phyloP scores from a whole-genome alignment of 345 rosid genomes.

The Hibiscus tridactylites region DNA sequence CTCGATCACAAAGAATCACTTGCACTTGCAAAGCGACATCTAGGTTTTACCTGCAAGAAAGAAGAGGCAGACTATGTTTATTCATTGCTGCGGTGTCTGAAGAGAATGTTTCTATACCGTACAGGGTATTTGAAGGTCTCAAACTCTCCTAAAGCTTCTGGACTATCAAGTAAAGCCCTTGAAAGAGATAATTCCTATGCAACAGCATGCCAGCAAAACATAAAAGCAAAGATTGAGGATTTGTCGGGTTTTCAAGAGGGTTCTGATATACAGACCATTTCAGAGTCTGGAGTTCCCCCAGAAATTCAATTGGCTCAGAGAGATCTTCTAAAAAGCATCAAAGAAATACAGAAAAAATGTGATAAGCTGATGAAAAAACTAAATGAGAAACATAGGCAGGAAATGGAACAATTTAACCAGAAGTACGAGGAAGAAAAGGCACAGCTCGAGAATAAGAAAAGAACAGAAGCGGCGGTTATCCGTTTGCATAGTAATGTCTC shows the following conservation, averaged over 20 bases:
- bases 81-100: constrained; percentile 48
- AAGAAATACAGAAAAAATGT: constrained; percentile 41
- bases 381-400: constrained; percentile 30
- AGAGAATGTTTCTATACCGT: constrained; percentile 41
- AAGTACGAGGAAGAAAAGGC: constrained; percentile 39
- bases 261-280: constrained; percentile 24
- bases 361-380: constrained; percentile 41
- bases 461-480: constrained; percentile 48
- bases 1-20: constrained; percentile 56
- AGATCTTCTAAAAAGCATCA: constrained; percentile 42
- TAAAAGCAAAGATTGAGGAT: constrained; percentile 19
- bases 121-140: constrained; percentile 22
- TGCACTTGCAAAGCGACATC: constrained; percentile 51
- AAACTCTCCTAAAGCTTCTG: constrained; percentile 24
- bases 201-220: constrained; percentile 9
- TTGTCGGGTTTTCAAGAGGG: constrained; percentile 23
- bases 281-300: constrained; percentile 12
- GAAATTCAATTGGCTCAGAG: constrained; percentile 23
- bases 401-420: constrained; percentile 30
- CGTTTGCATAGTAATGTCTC: constrained; percentile 28
- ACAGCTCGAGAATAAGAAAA: constrained; percentile 31
- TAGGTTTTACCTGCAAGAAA: constrained; percentile 53
- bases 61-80: constrained; percentile 56
- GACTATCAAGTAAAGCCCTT: constrained; percentile 12
- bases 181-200: constrained; percentile 15